Evolutionary conservation across 768 basidiomycete species (phyloP), one percentile per base, ranked within the genome.

Genomic region (Lenzites betulinus): DNA sequence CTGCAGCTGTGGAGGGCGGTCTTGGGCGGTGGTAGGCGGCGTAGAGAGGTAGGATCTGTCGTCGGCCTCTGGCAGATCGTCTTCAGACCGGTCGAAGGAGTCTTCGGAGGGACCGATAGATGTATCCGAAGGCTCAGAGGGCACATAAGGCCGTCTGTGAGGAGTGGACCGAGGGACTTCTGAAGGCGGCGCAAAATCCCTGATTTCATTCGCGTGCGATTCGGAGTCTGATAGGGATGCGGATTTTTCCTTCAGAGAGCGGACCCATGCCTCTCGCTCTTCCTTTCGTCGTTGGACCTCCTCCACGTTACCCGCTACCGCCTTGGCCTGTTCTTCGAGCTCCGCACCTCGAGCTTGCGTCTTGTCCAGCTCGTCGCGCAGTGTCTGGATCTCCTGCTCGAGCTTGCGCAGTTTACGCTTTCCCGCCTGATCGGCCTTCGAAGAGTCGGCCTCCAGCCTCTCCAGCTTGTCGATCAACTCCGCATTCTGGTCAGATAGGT

Each of bases 401-500:
- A 95, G 72, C 68, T 80, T 80, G 44, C 86, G 84, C 20, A 95
- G 77, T 65, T 84, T 86, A 35, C 84, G 81, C 59, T 87, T 81
- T 13, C 92, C 90, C 1, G 80, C 77, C 38, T 81, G 81, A 65
- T 94, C 91, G 2, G 87, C 79, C 44, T 81, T 81, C 12, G 72
- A 73, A 16, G 91, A 85, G 60, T 93, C 92, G 1, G 79, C 72
- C 70, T 94, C 89, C 11, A 95, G 80, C 60, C 81, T 81, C 73
- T 93, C 88, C 6, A 95, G 79, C 64, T 92, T 91, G 25, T 80
- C 74, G 4, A 90, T 74, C 16, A 95, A 85, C 63, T 94, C 91
- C 0, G 87, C 84, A 66, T 95, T 95, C 74, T 95, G 92, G 67
- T 92, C 89, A 0, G 89, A 83, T 43, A 94, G 83, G 7, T 82